Evolutionary conservation across 441 rosid species (phyloP), one percentile per base, ranked within the genome.

Genomic region (Geranium incanum): DNA sequence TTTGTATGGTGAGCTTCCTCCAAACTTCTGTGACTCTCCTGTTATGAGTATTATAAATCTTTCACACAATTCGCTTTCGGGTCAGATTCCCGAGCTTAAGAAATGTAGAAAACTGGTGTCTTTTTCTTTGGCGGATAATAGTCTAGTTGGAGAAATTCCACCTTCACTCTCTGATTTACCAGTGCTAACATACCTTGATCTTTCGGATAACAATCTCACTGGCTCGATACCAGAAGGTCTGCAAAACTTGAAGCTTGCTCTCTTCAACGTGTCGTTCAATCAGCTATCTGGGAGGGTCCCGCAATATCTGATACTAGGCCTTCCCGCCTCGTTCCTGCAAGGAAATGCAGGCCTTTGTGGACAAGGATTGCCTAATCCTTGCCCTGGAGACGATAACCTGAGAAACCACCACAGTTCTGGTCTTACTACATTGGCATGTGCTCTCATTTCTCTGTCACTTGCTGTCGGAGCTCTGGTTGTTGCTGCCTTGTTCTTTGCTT

Each of bases 341-440:
- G 98, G 98, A 74, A 93, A 93, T 76, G 85, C 85, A 2, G 86
- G 83, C 69, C 97, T 93, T 66, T 91, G 98, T 68, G 98, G 98
- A 67, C 93, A 81, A 0, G 95, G 96, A 70, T 78, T 93, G 78
- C 86, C 95, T 6, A 77, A 73, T 37, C 68, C 92, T 19, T 93
- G 98, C 73, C 68, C 86, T 1, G 85, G 78, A 55, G 64, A 36
- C 62, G 80, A 3, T 15, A 48, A 72, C 36, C 68, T 83, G 18
- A 77, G 77, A 75, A 68, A 57, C 74, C 73, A 0, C 43, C 82
- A 67, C 60, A 39, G 67, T 50, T 52, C 67, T 41, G 80, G 83
- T 38, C 77, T 72, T 45, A 80, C 81, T 18, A 59, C 80, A 4
- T 74, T 88, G 83, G 18, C 78, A 36, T 66, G 84, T 75, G 85